Evolutionary conservation across 805 yeast genomes (phyloP).

Genomic region (Metschnikowia henanensis): DNA sequence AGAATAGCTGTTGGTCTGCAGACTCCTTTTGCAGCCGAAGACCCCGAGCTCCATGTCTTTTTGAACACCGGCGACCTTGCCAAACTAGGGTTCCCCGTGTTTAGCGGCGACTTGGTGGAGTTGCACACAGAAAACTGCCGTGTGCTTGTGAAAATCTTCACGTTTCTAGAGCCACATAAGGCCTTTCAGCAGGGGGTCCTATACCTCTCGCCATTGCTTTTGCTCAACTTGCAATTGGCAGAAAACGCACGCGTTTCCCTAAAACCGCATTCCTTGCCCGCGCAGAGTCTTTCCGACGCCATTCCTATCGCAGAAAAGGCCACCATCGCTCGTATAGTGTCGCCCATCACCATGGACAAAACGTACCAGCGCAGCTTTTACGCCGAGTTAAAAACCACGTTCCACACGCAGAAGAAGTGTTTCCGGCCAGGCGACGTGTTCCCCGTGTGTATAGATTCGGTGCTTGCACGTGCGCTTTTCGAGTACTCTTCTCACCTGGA

Average conservation of each 20-base stretch:
- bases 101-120: slow-evolving; percentile 66
- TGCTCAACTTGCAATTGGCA: slow-evolving; percentile 47
- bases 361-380: slow-evolving; percentile 61
- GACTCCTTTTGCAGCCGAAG: slow-evolving; percentile 30
- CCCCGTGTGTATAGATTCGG: slow-evolving; percentile 75
- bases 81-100: slow-evolving; percentile 51
- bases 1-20: slow-evolving; percentile 22
- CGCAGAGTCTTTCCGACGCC: slow-evolving; percentile 23
- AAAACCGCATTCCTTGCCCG: slow-evolving; percentile 16
- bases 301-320: slow-evolving; percentile 59
- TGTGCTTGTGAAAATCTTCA: slow-evolving; percentile 45
- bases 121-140: slow-evolving; percentile 18
- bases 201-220: slow-evolving; percentile 63
- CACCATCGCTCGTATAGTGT: slow-evolving; percentile 64
- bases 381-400: slow-evolving; percentile 57
- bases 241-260: slow-evolving; percentile 17
- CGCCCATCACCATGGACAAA: slow-evolving; percentile 67
- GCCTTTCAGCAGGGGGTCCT: slow-evolving; percentile 37
- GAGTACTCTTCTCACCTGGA: slow-evolving; percentile 17
- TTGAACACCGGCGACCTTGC: slow-evolving; percentile 51
- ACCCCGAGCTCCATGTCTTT: slow-evolving; percentile 38
- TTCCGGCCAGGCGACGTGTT: slow-evolving; percentile 66
- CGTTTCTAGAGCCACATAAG: slow-evolving; percentile 64
- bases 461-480: slow-evolving; percentile 57
- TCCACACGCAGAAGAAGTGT: slow-evolving; percentile 58